Base-by-base conservation (phyloP, 2,329 filamentous ascomycete genomes). In the Blastomyces percursus region DNA sequence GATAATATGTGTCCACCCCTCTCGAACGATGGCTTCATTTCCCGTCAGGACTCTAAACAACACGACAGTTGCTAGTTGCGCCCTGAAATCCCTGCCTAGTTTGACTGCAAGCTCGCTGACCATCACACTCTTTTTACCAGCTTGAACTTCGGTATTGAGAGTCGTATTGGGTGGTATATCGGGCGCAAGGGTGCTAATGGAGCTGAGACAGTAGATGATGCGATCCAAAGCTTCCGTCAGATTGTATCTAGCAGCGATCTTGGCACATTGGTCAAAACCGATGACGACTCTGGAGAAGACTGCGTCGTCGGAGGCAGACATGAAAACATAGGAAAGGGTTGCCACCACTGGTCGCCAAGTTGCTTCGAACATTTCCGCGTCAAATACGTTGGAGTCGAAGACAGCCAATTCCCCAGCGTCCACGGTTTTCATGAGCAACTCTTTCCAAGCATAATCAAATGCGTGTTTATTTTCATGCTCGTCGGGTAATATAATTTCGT, bases 371-470 rank as follows among this genome's bases (percentile, higher is more conserved):
- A 99, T 96, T 72, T 99, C 92, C 3, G 92, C 90, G 74, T 99
- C 95, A 74, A 91, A 99, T 48, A 96, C 86, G 71, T 96, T 97
- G 4, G 93, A 96, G 67, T 96, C 84, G 73, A 91, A 95, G 38
- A 93, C 80, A 42, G 88, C 78, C 54, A 97, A 80, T 60, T 87
- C 83, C 1, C 88, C 86, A 0, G 90, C 85, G 7, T 85, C 84
- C 67, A 89, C 86, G 0, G 91, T 88, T 77, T 97, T 97, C 66
- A 91, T 78, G 50, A 97, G 78, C 12, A 99, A 79, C 74, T 99
- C 94, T 73, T 93, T 93, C 94, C 94, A 99, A 1, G 94, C 93
- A 75, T 96, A 94, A 73, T 97, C 93, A 71, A 97, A 97, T 1
- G 91, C 92, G 76, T 96, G 89, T 73, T 93, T 89, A 74, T 96